Evolutionary conservation across 441 rosid species (phyloP).

Genomic region (Pelargonium australe): DNA sequence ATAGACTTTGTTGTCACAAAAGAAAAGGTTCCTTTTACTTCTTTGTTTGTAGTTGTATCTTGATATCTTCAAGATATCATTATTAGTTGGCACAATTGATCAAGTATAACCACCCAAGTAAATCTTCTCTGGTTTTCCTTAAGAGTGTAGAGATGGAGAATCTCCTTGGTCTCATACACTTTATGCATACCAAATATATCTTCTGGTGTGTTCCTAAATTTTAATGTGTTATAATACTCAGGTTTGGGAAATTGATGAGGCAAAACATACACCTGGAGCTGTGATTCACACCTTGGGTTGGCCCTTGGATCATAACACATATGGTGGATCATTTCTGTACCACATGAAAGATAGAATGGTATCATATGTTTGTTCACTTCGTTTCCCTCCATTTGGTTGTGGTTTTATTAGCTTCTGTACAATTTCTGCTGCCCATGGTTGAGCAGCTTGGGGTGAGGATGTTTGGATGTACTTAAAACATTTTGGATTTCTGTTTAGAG

Average conservation of each 20-base stretch:
- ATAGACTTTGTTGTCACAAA: not conserved
- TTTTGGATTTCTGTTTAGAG: not conserved
- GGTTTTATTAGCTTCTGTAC: not conserved
- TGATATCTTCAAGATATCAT: not conserved
- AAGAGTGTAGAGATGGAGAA: not conserved
- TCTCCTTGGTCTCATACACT: constrained; percentile 13
- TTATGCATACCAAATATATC: not conserved
- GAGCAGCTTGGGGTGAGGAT: not conserved
- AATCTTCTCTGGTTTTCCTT: not conserved
- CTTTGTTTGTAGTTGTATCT: not conserved
- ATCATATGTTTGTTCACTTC: constrained; percentile 1
- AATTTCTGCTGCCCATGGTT: not conserved
- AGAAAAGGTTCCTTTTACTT: constrained; percentile 2
- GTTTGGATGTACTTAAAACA: not conserved
- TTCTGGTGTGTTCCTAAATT: constrained; percentile 1
- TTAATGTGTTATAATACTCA: constrained; percentile 19
- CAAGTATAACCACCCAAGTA: not conserved
- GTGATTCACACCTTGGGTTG: constrained; percentile 88
- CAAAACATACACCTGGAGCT: constrained; percentile 77
- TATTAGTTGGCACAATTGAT: not conserved
- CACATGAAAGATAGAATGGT: constrained; percentile 93
- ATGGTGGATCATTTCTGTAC: constrained; percentile 93
- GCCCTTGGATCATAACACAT: constrained; percentile 84
- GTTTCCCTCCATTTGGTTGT: constrained; percentile 5
- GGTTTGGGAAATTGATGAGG: constrained; percentile 95